Base-by-base conservation (phyloP, 1,284 basidiomycete genomes). In the Hortiboletus rubellus region DNA sequence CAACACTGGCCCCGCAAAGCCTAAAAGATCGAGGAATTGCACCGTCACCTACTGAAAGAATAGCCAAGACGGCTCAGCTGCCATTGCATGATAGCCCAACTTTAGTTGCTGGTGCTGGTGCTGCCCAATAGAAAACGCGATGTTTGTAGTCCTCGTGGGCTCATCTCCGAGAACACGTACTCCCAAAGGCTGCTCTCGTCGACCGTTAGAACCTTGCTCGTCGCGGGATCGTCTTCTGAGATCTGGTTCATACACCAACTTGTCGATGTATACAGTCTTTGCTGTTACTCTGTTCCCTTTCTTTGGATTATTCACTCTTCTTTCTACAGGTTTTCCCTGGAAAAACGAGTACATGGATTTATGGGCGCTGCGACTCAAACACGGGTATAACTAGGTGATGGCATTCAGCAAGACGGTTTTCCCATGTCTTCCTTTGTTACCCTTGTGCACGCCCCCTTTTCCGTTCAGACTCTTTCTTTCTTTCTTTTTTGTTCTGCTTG, bases 251-350 rank as follows among this genome's bases (percentile, higher is more conserved):
- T 51, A 43, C 50, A 48, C n/a, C 52, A 40, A 55, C 38, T 45
- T 17, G 44, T 58, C 58, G 57, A 62, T 58, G 60, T 49, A 63
- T 46, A 42, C 61, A 57, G 42, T 59, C 57, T 60, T 56, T 44
- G 48, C 60, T 62, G 54, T 57, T 60, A 52, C 59, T 65, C 58
- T 58, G 54, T 60, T 52, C 46, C 59, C 57, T 45, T 52, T 66
- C 59, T 63, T 65, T 76, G 76, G 76, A 72, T 78, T 78, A 80
- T 80, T 82, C 74, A 79, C 79, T 74, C 74, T 78, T 73, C 52
- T 66, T 54, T 72, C 58, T 66, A 75, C 77, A 80, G 79, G 79
- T 69, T 74, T 63, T 65, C 42, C 30, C 71, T 64, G 49, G 47
- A 65, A 61, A 61, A 44, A 54, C 50, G 55, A 59, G 22, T 57